Base-by-base conservation (phyloP, 257 asterid genomes). In the Salvia miltiorrhiza region DNA sequence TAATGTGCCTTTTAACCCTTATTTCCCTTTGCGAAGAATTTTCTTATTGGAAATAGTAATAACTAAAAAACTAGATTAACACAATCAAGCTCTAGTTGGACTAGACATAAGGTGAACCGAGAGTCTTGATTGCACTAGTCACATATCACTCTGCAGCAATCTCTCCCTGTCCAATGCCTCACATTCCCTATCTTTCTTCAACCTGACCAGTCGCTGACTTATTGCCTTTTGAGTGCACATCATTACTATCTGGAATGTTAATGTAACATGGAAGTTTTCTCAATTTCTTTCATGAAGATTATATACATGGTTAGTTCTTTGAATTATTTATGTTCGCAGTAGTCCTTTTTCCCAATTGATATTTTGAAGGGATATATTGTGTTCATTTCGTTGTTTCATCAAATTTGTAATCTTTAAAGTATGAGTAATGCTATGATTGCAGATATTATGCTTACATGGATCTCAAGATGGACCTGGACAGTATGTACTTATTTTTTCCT, bases 381-480 rank as follows among this genome's bases (percentile, higher is more conserved):
- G 52, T 30, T 50, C 5, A 63, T 14, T 78, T 63, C 39, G 24
- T 68, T 28, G 40, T 47, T 71, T 32, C 54, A 19, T 30, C 59
- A 45, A 20, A 21, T 49, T 19, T 63, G 32, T 44, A 57, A 54
- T 63, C 23, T 70, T 73, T 68, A 32, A 59, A n/a, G 48, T 65
- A 69, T 75, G 52, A 71, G 3, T 64, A 60, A 39, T 60, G 69
- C 62, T 75, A 71, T 63, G 45, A 74, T 89, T 75, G 72, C 97
- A 93, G 98, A 87, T 93, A 74, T 63, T 93, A 70, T 93, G 97
- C 84, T 72, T 93, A 77, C 98, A 93, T 77, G 98, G 98, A 85
- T 93, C 97, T 57, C 95, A 87, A 26, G 97, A 93, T 76, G 98
- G 97, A 37, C 93, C 98, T 52, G 93, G 96, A 73, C 97, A 93